A percentile compares a stretch with the other conserved stretches of the same genome.
Evolutionary conservation across 31 red algal species (phyloP).

Genomic region (Porphyra umbilicalis): DNA sequence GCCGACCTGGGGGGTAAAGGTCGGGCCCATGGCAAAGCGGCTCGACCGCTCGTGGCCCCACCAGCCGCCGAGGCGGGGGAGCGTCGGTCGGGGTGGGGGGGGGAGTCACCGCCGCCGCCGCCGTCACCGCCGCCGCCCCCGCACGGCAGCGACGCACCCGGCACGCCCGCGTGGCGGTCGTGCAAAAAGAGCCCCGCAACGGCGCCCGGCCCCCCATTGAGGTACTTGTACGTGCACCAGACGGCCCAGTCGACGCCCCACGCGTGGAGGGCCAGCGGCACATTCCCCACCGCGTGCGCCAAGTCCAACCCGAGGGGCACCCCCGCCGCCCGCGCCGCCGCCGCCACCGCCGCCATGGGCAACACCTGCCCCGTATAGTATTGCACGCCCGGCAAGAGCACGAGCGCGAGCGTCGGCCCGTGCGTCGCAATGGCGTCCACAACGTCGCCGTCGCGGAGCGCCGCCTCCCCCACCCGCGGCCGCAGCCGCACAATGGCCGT

Average conservation of each 20-base stretch:
- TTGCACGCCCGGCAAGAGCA: constrained; percentile 76
- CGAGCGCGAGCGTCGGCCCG: constrained; percentile 30
- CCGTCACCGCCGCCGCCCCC: neutral
- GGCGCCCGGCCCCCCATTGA: constrained; percentile 74
- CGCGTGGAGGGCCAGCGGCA: constrained; percentile 64
- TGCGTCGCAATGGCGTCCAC: constrained; percentile 17
- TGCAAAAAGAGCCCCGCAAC: constrained; percentile 69
- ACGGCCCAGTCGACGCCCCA: constrained; percentile 77
- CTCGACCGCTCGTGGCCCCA: constrained; percentile 59
- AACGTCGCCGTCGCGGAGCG: constrained; percentile 38
- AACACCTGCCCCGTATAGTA: constrained; percentile 89
- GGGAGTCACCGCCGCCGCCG: neutral
- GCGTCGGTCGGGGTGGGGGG: neutral
- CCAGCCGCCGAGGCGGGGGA: constrained; percentile 79
- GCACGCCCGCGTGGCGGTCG: constrained; percentile 37
- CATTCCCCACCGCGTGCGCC: constrained; percentile 84
- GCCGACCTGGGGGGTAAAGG: constrained; percentile 28
- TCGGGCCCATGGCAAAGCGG: constrained; percentile 56
- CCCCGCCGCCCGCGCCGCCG: neutral
- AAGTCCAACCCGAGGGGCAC: constrained; percentile 76
- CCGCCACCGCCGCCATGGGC: constrained; percentile 49
- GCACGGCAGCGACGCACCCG: neutral
- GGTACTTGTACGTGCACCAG: constrained; percentile 95
- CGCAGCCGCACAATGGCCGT: constrained; percentile 18
- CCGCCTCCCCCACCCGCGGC: constrained; percentile 14